A percentile compares a stretch with the other conserved stretches of the same genome.
Evolutionary conservation across 2,329 filamentous ascomycete genomes (phyloP).

Genomic region (Colletotrichum musae): DNA sequence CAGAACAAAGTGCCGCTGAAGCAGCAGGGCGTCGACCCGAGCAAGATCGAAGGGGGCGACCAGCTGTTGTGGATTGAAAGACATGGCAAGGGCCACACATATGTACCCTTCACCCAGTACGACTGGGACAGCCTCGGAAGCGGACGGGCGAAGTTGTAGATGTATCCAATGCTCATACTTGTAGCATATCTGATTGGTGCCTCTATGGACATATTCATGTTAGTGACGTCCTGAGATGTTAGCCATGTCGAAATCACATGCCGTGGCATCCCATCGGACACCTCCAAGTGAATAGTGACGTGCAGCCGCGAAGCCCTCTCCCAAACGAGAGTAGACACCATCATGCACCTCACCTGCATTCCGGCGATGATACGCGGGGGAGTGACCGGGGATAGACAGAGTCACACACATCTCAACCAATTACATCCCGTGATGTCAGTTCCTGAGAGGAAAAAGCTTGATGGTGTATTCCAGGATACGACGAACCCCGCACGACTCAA

Average conservation of each 20-base stretch:
- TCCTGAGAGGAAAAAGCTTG: slow-evolving; percentile 4
- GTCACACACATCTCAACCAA: background rate
- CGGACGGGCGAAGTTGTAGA: slow-evolving; percentile 30
- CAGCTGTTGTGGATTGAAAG: slow-evolving; percentile 68
- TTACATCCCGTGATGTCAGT: background rate
- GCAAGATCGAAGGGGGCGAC: slow-evolving; percentile 51
- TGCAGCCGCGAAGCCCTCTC: background rate
- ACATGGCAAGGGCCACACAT: slow-evolving; percentile 64
- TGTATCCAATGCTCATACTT: too few species aligned
- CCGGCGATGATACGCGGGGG: background rate
- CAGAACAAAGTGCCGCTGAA: slow-evolving; percentile 81
- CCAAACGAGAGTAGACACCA: background rate
- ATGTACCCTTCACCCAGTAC: slow-evolving; percentile 69
- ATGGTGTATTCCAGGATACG: slow-evolving; percentile 8
- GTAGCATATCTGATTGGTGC: too few species aligned
- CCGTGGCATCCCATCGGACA: background rate
- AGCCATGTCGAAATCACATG: background rate
- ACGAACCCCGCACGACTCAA: slow-evolving; percentile 34
- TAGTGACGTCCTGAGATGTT: too few species aligned
- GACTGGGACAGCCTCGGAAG: slow-evolving; percentile 65
- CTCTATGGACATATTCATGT: background rate
- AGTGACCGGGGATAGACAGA: background rate
- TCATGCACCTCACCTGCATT: slow-evolving; percentile 4
- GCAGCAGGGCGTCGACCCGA: slow-evolving; percentile 34
- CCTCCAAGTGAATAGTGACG: background rate